phyloP scores from a whole-genome alignment of 208 protist genomes.

The Leishmania tropica region DNA sequence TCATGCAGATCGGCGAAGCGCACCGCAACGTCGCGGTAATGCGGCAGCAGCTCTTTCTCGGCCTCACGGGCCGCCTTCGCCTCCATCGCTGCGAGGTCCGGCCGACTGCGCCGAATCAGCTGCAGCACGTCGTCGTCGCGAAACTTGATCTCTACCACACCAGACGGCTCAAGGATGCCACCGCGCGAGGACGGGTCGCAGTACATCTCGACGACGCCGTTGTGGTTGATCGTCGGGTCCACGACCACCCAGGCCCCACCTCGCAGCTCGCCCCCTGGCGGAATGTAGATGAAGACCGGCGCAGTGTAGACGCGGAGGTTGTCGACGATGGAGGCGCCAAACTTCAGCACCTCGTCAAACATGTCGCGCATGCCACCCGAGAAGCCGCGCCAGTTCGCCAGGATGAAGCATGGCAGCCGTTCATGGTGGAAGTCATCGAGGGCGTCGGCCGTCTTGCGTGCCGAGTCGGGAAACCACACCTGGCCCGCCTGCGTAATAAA shows the following conservation, averaged over 20 bases:
- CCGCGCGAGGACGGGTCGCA: constrained; percentile 90
- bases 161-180: constrained; percentile 96
- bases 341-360: constrained; percentile 99
- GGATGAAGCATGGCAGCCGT: constrained; percentile 97
- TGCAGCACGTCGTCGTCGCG: constrained; percentile 87
- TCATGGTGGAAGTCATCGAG: constrained; percentile 98
- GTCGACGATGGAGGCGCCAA: constrained; percentile 99
- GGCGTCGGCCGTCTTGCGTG: constrained; percentile 98
- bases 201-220: constrained; percentile 98
- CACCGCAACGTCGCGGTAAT: constrained; percentile 95
- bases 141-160: constrained; percentile 97
- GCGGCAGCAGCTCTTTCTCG: constrained; percentile 68
- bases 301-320: constrained; percentile 95
- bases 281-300: constrained; percentile 98
- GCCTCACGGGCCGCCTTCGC: constrained; percentile 41
- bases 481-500: constrained; percentile 87
- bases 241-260: constrained; percentile 99
- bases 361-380: constrained; percentile 99
- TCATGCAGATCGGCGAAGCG: constrained; percentile 98
- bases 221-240: constrained; percentile 97
- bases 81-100: constrained; percentile 52
- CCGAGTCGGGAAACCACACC: constrained; percentile 98
- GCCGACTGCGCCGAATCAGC: constrained; percentile 91
- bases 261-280: constrained; percentile 96
- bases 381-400: constrained; percentile 99